A percentile compares a stretch with the other conserved stretches of the same genome.
These are phyloP conservation scores for Echium plantagineum DNA, from an alignment of 257 asterid genomes.

Conservation along the genomic window DNA sequence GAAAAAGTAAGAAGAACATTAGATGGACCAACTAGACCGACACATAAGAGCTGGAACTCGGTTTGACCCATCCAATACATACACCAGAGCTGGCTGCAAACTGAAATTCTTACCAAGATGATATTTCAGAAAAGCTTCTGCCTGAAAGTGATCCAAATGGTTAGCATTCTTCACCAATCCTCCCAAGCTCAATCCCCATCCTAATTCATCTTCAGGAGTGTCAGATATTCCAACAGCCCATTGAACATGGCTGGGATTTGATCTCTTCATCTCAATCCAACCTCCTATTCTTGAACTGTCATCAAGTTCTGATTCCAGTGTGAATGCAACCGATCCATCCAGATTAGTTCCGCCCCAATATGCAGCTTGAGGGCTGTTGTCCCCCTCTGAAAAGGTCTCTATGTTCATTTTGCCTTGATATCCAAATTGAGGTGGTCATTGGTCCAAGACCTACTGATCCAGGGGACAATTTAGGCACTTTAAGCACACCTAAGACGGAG, in stretches of 20 bases:
- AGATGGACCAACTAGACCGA: not conserved
- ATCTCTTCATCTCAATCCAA: constrained; percentile 56
- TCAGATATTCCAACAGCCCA: constrained; percentile 65
- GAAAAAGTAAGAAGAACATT: not conserved
- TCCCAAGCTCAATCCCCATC: constrained; percentile 78
- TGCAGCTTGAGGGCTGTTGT: constrained; percentile 12
- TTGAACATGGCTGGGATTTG: constrained; percentile 31
- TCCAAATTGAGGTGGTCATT: constrained; percentile 44
- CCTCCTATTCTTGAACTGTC: constrained; percentile 59
- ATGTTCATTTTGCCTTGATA: constrained; percentile 18
- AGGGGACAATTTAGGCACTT: constrained; percentile 26
- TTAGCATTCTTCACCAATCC: constrained; percentile 42
- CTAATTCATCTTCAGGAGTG: constrained; percentile 62
- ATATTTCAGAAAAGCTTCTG: not conserved
- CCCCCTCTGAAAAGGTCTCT: constrained; percentile 33
- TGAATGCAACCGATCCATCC: constrained; percentile 55
- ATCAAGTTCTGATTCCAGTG: constrained; percentile 47
- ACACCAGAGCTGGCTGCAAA: not conserved
- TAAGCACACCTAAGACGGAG: constrained; percentile 58
- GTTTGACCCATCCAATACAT: not conserved
- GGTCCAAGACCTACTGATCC: constrained; percentile 41
- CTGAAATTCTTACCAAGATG: not conserved
- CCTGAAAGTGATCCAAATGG: constrained; percentile 47
- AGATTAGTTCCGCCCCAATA: constrained; percentile 8
- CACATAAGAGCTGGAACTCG: not conserved